phyloP scores from a whole-genome alignment of 352 stramenopile species.

The Phytopythium oedochilum region DNA sequence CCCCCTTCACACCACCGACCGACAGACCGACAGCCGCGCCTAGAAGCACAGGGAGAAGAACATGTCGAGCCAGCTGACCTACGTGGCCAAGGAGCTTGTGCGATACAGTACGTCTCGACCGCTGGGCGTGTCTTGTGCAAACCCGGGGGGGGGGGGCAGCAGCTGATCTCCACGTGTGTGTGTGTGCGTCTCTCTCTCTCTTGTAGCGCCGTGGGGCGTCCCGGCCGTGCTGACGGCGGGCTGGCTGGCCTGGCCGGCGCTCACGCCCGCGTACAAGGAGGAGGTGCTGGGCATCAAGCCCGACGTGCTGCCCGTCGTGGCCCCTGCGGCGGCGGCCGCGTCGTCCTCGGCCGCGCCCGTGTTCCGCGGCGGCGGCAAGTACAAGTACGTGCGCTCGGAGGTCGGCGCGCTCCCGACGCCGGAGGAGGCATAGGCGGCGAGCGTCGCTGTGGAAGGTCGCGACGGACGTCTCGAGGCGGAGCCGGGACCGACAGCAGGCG shows the following conservation, averaged over 20 bases:
- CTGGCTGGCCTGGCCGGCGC: constrained; percentile 69
- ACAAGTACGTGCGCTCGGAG: constrained; percentile 74
- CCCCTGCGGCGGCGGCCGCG: constrained; percentile 16
- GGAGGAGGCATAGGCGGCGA: constrained; percentile 45
- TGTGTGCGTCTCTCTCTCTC: not conserved
- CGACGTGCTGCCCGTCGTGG: constrained; percentile 13
- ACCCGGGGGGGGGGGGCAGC: too few relatives aligned
- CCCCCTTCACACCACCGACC: not conserved
- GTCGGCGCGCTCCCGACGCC: constrained; percentile 70
- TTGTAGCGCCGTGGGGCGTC: constrained; percentile 44
- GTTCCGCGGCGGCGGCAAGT: constrained; percentile 62
- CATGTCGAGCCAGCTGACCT: constrained; percentile 23
- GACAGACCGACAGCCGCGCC: not conserved
- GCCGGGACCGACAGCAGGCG: too few relatives aligned
- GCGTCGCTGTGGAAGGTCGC: not conserved
- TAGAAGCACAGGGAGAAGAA: not conserved
- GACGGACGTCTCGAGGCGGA: too few relatives aligned
- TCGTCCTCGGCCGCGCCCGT: constrained; percentile 11
- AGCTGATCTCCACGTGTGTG: not conserved
- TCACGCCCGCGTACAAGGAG: constrained; percentile 71
- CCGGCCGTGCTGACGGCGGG: constrained; percentile 41
- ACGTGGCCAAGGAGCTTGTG: constrained; percentile 51
- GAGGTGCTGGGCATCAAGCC: constrained; percentile 60
- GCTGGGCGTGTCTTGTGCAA: too few relatives aligned
- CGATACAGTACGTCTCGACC: constrained; percentile 31